phyloP scores from a whole-genome alignment of 1,284 basidiomycete genomes.

The Cryptococcus hybrid region DNA sequence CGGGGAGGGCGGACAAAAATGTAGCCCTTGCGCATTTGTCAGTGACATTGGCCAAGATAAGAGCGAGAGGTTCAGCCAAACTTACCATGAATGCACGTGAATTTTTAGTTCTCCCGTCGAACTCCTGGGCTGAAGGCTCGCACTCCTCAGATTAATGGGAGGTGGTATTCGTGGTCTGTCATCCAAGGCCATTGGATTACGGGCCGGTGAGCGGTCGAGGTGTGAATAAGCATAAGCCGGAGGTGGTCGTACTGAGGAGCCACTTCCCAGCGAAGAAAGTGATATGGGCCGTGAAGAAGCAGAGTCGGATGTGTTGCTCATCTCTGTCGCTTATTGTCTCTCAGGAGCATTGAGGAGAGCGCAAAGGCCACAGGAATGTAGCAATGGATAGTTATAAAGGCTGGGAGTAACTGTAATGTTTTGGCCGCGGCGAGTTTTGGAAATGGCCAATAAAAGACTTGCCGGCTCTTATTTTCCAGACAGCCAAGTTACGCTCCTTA shows the following conservation, averaged over 20 bases:
- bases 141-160: constrained; percentile 37
- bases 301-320: too few relatives aligned
- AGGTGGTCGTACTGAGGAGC: constrained; percentile 8
- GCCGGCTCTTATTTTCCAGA: too few relatives aligned
- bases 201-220: constrained; percentile 28
- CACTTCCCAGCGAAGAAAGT: neutral
- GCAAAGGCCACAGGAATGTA: too few relatives aligned
- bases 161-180: constrained; percentile 34
- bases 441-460: too few relatives aligned
- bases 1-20: constrained; percentile 39
- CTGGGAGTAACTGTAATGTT: too few relatives aligned
- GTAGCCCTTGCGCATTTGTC: constrained; percentile 23
- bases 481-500: too few relatives aligned
- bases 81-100: constrained; percentile 42
- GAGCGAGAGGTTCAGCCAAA: neutral
- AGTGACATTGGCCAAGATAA: neutral
- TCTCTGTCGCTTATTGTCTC: too few relatives aligned
- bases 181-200: constrained; percentile 18
- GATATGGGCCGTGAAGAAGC: too few relatives aligned
- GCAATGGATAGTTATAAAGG: too few relatives aligned
- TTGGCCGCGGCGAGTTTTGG: too few relatives aligned
- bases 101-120: constrained; percentile 32
- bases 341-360: too few relatives aligned
- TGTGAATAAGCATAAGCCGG: constrained; percentile 29
- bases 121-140: constrained; percentile 26